A percentile compares a stretch with the other conserved stretches of the same genome.
Evolutionary conservation across 2,329 filamentous ascomycete species (phyloP).

Genomic region (Alternaria infectoria): DNA sequence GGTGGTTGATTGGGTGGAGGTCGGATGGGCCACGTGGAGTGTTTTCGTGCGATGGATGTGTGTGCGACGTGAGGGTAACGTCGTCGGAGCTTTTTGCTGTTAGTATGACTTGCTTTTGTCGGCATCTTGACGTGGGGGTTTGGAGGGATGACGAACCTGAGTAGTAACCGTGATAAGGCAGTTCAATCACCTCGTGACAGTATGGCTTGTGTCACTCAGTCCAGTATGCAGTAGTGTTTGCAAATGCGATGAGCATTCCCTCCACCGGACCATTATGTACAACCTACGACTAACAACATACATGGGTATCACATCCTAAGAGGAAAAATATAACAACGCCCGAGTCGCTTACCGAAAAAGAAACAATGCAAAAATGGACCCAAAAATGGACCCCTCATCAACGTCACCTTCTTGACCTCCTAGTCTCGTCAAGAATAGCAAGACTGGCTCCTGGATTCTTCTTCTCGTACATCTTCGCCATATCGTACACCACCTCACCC

Average conservation of each 20-base stretch:
- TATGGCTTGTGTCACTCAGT: neutral
- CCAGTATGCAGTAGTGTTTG: neutral
- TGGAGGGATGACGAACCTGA: neutral
- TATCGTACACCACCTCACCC: slow-evolving; percentile 62
- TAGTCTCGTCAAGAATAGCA: slow-evolving; percentile 21
- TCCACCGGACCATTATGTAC: neutral
- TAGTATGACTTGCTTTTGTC: neutral
- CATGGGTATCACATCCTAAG: slow-evolving; percentile 26
- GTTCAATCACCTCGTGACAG: neutral
- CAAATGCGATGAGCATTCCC: neutral
- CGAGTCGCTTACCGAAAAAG: neutral
- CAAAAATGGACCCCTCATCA: neutral
- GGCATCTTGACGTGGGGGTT: neutral
- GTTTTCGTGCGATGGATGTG: neutral
- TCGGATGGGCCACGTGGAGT: neutral
- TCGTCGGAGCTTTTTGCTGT: neutral
- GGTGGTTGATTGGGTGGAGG: neutral
- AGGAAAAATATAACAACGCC: slow-evolving; percentile 5
- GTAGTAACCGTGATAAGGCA: neutral
- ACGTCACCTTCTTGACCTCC: neutral
- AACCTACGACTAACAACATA: neutral
- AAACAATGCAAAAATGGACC: slow-evolving; percentile 14
- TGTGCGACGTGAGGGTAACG: slow-evolving; percentile 1
- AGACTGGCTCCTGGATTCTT: slow-evolving; percentile 28
- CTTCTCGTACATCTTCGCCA: slow-evolving; percentile 35